Conservation (phyloP, 2,329 filamentous ascomycete genomes). For the Cladophialophora immunda region DNA sequence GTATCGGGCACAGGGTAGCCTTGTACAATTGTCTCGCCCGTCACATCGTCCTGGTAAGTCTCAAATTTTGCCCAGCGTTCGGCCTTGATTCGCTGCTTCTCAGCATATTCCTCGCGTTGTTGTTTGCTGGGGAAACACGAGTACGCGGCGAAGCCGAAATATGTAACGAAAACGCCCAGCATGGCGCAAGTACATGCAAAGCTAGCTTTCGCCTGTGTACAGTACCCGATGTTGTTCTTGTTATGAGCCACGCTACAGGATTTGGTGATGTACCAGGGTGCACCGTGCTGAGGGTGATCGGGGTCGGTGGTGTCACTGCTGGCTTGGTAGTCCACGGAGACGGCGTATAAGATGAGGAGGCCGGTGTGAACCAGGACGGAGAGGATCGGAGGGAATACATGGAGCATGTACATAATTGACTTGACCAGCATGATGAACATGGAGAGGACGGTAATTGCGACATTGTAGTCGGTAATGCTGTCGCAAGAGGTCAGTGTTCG, state of each 20-base stretch:
- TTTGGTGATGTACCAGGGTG: slow-evolving; percentile 72
- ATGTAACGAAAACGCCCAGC: slow-evolving; percentile 48
- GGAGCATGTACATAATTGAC: slow-evolving; percentile 62
- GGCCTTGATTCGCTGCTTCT: slow-evolving; percentile 48
- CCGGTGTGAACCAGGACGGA: slow-evolving; percentile 61
- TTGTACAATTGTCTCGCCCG: slow-evolving; percentile 40
- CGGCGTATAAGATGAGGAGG: slow-evolving; percentile 63
- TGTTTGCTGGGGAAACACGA: slow-evolving; percentile 48
- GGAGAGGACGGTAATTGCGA: slow-evolving; percentile 68
- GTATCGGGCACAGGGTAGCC: slow-evolving; percentile 45
- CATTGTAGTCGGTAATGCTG: slow-evolving; percentile 68
- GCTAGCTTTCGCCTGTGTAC: slow-evolving; percentile 66
- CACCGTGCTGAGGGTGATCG: slow-evolving; percentile 60
- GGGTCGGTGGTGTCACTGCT: slow-evolving; percentile 67
- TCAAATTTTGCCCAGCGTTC: slow-evolving; percentile 47
- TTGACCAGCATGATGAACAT: slow-evolving; percentile 70
- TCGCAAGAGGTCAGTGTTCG: not conserved
- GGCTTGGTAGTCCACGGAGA: slow-evolving; percentile 64
- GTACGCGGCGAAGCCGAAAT: slow-evolving; percentile 36
- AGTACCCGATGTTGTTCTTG: slow-evolving; percentile 60
- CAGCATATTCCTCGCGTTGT: slow-evolving; percentile 48
- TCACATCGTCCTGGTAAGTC: slow-evolving; percentile 44
- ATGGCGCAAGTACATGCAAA: slow-evolving; percentile 66
- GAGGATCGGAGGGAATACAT: slow-evolving; percentile 65
- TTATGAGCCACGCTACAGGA: slow-evolving; percentile 62